These are phyloP conservation scores for Limonium bicolor DNA, from an alignment of 148 eudicot genomes.

Conservation along the genomic window DNA sequence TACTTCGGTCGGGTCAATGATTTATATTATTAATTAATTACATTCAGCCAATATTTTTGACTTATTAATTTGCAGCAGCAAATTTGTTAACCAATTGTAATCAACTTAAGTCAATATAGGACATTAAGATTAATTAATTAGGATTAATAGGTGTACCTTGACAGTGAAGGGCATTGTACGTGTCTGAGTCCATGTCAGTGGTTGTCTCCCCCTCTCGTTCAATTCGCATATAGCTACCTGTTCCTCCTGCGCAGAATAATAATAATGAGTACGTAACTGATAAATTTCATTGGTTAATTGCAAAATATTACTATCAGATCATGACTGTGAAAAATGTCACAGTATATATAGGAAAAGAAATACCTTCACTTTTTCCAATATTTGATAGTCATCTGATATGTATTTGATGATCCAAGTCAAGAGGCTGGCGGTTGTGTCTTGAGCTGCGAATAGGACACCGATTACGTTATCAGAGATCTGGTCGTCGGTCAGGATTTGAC, in stretches of 20 bases:
- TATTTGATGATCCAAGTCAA: slow-evolving; percentile 83
- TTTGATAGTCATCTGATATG: slow-evolving; percentile 34
- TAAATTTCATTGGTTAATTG: neutral
- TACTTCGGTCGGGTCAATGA: too few species aligned
- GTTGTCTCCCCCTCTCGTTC: slow-evolving; percentile 28
- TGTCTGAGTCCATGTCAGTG: slow-evolving; percentile 66
- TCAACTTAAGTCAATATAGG: neutral
- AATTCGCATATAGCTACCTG: slow-evolving; percentile 33
- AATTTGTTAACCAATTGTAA: neutral
- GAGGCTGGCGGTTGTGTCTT: slow-evolving; percentile 82
- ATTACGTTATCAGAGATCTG: slow-evolving; percentile 68
- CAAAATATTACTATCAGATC: neutral
- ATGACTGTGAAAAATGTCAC: neutral
- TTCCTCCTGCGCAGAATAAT: slow-evolving; percentile 32
- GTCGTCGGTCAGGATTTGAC: slow-evolving; percentile 32
- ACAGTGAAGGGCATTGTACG: slow-evolving; percentile 55
- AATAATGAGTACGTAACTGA: too few species aligned
- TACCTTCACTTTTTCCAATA: slow-evolving; percentile 54
- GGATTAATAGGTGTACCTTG: slow-evolving; percentile 46
- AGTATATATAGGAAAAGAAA: neutral
- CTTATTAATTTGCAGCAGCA: too few species aligned
- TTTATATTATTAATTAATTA: too few species aligned
- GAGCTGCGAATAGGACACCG: slow-evolving; percentile 86
- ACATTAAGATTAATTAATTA: neutral
- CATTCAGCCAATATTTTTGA: too few species aligned